These are phyloP conservation scores for Gentiana straminea DNA, from an alignment of 257 asterid species.

Conservation along the genomic window DNA sequence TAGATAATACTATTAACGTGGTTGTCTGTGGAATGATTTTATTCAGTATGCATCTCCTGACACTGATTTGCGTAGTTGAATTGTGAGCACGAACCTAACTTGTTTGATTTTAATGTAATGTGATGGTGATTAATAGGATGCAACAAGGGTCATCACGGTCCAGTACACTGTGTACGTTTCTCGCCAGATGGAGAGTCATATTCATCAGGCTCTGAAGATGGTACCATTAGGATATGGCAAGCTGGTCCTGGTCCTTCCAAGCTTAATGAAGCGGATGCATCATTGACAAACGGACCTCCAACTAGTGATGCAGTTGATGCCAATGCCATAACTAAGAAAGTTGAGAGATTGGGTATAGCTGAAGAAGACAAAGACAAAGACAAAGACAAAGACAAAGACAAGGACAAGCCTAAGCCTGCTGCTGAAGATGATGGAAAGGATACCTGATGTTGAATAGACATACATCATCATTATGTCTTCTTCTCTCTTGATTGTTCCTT, in stretches of 20 bases:
- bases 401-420: slow-evolving; percentile 17
- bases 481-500: no score
- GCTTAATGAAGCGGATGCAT: slow-evolving; percentile 31
- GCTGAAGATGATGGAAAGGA: no score
- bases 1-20: background rate
- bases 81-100: no score
- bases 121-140: slow-evolving; percentile 42
- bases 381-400: slow-evolving; percentile 18
- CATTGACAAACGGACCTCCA: slow-evolving; percentile 28
- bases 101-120: background rate
- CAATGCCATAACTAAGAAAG: slow-evolving; percentile 37
- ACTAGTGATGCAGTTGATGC: slow-evolving; percentile 32
- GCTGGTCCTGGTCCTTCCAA: slow-evolving; percentile 37
- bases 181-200: slow-evolving; percentile 94
- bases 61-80: no score
- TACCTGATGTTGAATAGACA: no score
- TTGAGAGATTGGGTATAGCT: slow-evolving; percentile 37
- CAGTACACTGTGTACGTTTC: slow-evolving; percentile 91
- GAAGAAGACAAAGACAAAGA: slow-evolving; percentile 14
- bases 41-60: no score
- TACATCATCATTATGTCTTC: no score
- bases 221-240: slow-evolving; percentile 96
- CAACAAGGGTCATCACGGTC: slow-evolving; percentile 99
- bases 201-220: slow-evolving; percentile 95
- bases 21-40: no score